Base-by-base conservation (phyloP, 1,284 basidiomycete genomes). In the Phellinidium pouzarii region DNA sequence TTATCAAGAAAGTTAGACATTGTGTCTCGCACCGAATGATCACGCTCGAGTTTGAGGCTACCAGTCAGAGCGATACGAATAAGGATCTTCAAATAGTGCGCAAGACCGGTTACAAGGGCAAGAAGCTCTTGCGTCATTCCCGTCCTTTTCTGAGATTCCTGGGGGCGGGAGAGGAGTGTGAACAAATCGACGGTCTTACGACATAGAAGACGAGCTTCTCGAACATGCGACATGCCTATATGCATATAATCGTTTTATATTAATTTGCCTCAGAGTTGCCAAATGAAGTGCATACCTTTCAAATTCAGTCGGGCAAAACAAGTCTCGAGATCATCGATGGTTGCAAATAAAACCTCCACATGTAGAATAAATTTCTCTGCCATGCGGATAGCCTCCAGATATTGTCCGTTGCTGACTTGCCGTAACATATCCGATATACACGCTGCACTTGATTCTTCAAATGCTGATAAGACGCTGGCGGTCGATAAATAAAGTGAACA, bases 161-260 rank as follows among this genome's bases (percentile, higher is more conserved):
- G 93, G 12, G 92, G 94, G 67, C 96, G 93, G n/a, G 93, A 95
- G 44, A 99, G 76, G 43, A 98, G 76, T 5, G 94, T 97, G 73
- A 99, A 98, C 53, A 99, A 84, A 72, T 98, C 96, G 65, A 99
- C 96, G 3, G 95, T 96, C 72, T 98, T 98, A 58, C 96, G 90
- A 72, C 95, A 99, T 22, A 99, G 81, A 86, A 98, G 94, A 59
- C 96, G 88, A 40, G 96, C 94, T 74, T 99, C 95, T 43, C 96
- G 85, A 51, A 97, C 91, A 70, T 99, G 95, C 43, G 94, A 93
- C 84, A 98, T 95, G 58, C 94, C 94, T 96, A 60, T 29, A 55
- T 47, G 23, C 31, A 44, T 26, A 19, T 50, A 50, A 27, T 46
- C 3, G 19, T 25, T 38, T 19, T 38, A 2, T 14, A 11, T 25